Percentiles rank a stretch among this genome's conserved stretches.
Conservation (phyloP, 1,139 yeast species). For the Blastobotrys arbuscula region DNA sequence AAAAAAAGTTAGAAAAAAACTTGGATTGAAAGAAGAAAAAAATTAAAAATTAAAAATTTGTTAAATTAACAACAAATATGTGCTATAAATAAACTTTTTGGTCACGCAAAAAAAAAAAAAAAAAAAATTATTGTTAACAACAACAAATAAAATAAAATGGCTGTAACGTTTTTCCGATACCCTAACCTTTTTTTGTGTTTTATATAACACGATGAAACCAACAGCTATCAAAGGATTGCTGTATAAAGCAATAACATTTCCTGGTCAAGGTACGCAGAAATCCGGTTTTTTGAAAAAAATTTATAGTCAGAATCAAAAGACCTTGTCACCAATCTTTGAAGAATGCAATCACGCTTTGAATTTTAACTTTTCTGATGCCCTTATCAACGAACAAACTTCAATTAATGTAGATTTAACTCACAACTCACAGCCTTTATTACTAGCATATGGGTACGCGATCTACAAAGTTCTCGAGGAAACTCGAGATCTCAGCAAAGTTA, state of each 20-base stretch:
- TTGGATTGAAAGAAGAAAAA: not conserved
- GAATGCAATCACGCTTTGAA: slow-evolving; percentile 32
- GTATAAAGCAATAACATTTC: slow-evolving; percentile 21
- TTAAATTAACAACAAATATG: too few relatives aligned
- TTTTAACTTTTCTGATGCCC: slow-evolving; percentile 25
- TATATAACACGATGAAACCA: not conserved
- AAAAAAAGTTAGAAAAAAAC: not conserved
- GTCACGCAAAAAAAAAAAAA: too few relatives aligned
- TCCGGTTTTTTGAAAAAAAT: slow-evolving; percentile 34
- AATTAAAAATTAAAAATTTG: not conserved
- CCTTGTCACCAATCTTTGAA: slow-evolving; percentile 29
- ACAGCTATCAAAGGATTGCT: not conserved
- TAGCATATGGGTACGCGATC: slow-evolving; percentile 43
- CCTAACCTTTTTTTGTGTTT: too few relatives aligned
- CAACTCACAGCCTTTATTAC: slow-evolving; percentile 59
- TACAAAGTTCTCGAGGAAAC: slow-evolving; percentile 30
- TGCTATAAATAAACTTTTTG: not conserved
- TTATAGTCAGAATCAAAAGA: slow-evolving; percentile 20
- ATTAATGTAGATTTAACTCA: slow-evolving; percentile 36
- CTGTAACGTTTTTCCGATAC: too few relatives aligned
- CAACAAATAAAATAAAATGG: too few relatives aligned
- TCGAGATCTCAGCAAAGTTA: slow-evolving; percentile 1
- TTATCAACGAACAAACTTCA: slow-evolving; percentile 21
- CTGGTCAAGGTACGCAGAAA: slow-evolving; percentile 40
- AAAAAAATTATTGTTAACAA: too few relatives aligned